Conservation (phyloP, 1,139 yeast species). For the Yueomyces sp. region DNA sequence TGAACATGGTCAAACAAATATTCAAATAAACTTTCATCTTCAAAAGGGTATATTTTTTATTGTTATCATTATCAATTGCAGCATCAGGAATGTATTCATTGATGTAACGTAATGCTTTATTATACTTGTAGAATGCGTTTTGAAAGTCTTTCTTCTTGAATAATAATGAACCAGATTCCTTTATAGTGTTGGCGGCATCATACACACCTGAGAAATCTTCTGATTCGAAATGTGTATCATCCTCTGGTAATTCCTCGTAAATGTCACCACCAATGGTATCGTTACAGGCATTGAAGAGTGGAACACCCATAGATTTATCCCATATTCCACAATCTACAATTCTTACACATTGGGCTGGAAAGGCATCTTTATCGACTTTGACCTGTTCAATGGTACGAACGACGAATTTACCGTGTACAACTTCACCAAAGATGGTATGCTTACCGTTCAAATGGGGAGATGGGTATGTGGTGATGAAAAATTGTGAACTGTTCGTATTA, state of each 20-base stretch:
- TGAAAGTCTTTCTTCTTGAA: constrained; percentile 39
- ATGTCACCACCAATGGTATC: constrained; percentile 52
- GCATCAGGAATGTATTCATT: constrained; percentile 62
- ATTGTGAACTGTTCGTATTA: constrained; percentile 59
- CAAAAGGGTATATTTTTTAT: constrained; percentile 36
- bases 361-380: constrained; percentile 34
- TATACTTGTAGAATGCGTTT: constrained; percentile 48
- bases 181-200: constrained; percentile 40
- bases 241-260: constrained; percentile 68
- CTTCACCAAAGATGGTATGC: constrained; percentile 66
- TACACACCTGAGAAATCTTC: constrained; percentile 43
- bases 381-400: constrained; percentile 51
- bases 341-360: constrained; percentile 31
- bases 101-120: constrained; percentile 50
- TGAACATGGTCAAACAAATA: constrained; percentile 39
- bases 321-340: constrained; percentile 59
- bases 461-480: constrained; percentile 62
- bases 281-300: constrained; percentile 50
- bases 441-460: constrained; percentile 64
- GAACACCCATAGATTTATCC: constrained; percentile 39
- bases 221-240: constrained; percentile 44
- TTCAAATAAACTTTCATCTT: constrained; percentile 54
- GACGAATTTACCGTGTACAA: constrained; percentile 55
- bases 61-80: constrained; percentile 48
- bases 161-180: constrained; percentile 51